Base-by-base conservation (phyloP, 2,329 filamentous ascomycete genomes). In the Arthroderma sp. region DNA sequence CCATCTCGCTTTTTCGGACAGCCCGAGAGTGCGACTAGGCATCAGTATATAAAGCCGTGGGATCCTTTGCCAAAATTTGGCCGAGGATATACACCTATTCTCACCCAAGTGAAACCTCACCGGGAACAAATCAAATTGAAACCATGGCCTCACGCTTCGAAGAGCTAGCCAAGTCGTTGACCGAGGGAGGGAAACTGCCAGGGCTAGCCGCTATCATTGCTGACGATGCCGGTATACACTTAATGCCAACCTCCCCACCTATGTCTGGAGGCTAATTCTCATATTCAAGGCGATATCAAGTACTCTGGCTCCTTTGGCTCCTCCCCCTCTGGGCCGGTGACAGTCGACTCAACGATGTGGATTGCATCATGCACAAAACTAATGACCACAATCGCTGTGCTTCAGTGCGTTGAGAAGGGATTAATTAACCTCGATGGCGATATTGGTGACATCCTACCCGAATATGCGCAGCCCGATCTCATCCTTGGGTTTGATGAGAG, bases 291-390 rank as follows among this genome's bases (percentile, higher is more conserved):
- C 9, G 11, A 34, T 34, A 34, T 34, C 32, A 9, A 11, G 11
- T 34, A 34, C 32, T 34, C 32, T 3, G 11, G 11, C 32, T 9
- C 32, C 11, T 34, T 34, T 34, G 32, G 32, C 9, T 34, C 32
- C 32, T 34, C 32, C 9, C 32, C 32, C 9, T 9, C 32, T 11
- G 32, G 32, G 9, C 32, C 32, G 15, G 29, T 41, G 39, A 41
- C 39, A 6, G 39, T 32, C 7, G 28, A 30, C 28, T 40, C 38
- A 5, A 52, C 51, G 3, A 51, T 55, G 36, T 52, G 48, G 49
- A 50, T 53, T 31, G 53, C 53, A n/a, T 54, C 51, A 5, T 49
- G 49, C 38, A 46, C 48, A 30, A 50, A 50, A 27, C 42, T 48
- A 10, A 36, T 50, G 29, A 48, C 48, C 1, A 36, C 46, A 6